Evolutionary conservation across 148 eudicot genomes (phyloP).

Genomic region (Chenopodium formosanum): DNA sequence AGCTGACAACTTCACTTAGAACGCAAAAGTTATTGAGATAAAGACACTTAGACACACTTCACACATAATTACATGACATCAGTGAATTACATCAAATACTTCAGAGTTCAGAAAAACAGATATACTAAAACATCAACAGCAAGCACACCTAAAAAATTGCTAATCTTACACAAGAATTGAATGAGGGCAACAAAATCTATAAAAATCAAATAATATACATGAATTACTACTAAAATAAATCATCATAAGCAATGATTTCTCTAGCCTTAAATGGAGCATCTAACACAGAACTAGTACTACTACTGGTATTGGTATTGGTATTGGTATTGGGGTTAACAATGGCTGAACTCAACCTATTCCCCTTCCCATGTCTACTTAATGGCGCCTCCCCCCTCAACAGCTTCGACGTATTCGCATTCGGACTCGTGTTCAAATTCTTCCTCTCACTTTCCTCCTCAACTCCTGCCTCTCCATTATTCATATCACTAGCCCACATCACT

Average conservation of each 20-base stretch:
- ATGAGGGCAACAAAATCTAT: background rate
- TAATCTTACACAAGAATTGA: slow-evolving; percentile 6
- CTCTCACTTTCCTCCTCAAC: slow-evolving; percentile 32
- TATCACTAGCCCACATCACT: slow-evolving; percentile 71
- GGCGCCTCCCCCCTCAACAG: slow-evolving; percentile 67
- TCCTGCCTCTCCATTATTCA: slow-evolving; percentile 43
- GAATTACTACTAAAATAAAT: slow-evolving; percentile 42
- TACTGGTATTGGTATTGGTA: background rate
- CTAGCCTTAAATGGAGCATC: slow-evolving; percentile 58
- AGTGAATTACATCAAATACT: too few species aligned
- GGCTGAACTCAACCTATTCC: slow-evolving; percentile 63
- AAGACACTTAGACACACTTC: too few species aligned
- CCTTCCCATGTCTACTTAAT: slow-evolving; percentile 70
- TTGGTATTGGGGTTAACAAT: slow-evolving; percentile 52
- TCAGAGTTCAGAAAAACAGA: background rate
- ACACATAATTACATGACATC: too few species aligned
- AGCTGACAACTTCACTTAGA: too few species aligned
- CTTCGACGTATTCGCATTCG: slow-evolving; percentile 40
- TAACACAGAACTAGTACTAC: slow-evolving; percentile 17
- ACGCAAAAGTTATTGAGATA: too few species aligned
- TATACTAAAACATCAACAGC: background rate
- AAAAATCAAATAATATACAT: background rate
- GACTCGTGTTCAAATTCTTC: slow-evolving; percentile 18
- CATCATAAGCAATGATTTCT: slow-evolving; percentile 88
- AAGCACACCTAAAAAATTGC: background rate